Evolutionary conservation across 2,329 filamentous ascomycete species (phyloP), one percentile per base, ranked within the genome.

Genomic region (Pezicula rhizophila): DNA sequence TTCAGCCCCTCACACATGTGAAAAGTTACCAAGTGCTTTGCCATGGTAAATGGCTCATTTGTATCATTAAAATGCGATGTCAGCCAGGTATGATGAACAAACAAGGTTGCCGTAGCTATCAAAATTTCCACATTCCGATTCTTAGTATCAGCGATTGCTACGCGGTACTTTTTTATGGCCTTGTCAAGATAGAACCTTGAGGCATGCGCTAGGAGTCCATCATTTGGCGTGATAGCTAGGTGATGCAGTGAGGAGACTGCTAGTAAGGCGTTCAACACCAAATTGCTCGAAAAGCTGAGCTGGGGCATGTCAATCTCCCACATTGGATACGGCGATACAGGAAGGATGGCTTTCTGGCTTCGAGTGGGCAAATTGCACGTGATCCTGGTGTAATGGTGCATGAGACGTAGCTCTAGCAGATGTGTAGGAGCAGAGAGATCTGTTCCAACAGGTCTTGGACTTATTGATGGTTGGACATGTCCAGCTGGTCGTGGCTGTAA

Each of bases 231-330:
- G 8, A 51, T 15, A 14, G 51, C 47, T 11, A 25, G 52, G 14
- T 51, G 47, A 43, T 56, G 51, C 15, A 50, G 25, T 10, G 52
- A 45, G 2, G 52, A 50, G 8, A 55, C 46, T 14, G 45, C 49
- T 5, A 56, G 35, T 5, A 57, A n/a, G 11, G 51, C 53, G 45
- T 25, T 52, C 11, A 57, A 44, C 1, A 56, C 53, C 3, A 53
- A 39, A 14, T 54, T 53, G 10, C 47, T 54, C 10, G 47, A 15
- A 31, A 57, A 57, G 14, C 49, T 49, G 2, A 57, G 33, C 25
- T 44, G 51, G 10, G 53, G 55, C n/a, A 57, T 52, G 20, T 52
- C 47, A n/a, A 49, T 39, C 7, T 42, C 40, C 55, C 53, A 57
- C 4, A 50, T 38, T 15, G 40, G 40, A 14, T 42, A 42, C 25